Base-by-base conservation (phyloP, 345 rosid species). In the Physaria fendleri region DNA sequence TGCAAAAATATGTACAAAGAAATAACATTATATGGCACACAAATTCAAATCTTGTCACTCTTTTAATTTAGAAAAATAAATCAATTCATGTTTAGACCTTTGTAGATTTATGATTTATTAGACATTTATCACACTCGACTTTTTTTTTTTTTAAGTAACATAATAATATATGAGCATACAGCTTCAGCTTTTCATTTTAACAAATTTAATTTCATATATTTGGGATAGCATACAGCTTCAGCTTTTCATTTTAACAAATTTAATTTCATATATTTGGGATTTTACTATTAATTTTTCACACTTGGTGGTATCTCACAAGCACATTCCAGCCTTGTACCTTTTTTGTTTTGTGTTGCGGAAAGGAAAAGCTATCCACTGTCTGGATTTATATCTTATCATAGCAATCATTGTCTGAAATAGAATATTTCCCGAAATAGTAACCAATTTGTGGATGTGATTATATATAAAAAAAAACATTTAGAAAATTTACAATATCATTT, bases 311-410 rank as follows among this genome's bases (percentile, higher is more conserved):
- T 64, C 52, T n/a, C 16, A 45, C 17, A 25, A n/a, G 56, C 47
- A 55, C 18, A 44, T 47, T 61, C 56, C 17, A 22, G 40, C 49
- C 38, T 24, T 47, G 46, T 16, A 11, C 40, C 13, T 39, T 52
- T 6, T 16, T 34, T 18, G 8, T 30, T 49, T 47, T 35, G 10
- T 40, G 43, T 58, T 58, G 72, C 65, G 65, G 44, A 41, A n/a
- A n/a, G n/a, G n/a, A 39, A 34, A 58, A 67, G 65, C 30, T 48
- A 51, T 58, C 22, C 9, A 58, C 44, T 57, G 45, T n/a, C n/a
- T n/a, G n/a, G 16, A 51, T 65, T 56, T 56, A 38, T 42, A 56
- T 21, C 57, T 18, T 47, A 49, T 46, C 56, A 35, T 25, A 15
- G 33, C 30, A 48, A 66, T 57, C 28, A 58, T 29, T 66, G 22